Percentiles rank a stretch among this genome's conserved stretches.
phyloP scores from a whole-genome alignment of 192 early-diverging fungal species.

The Backusella liffmaniae region DNA sequence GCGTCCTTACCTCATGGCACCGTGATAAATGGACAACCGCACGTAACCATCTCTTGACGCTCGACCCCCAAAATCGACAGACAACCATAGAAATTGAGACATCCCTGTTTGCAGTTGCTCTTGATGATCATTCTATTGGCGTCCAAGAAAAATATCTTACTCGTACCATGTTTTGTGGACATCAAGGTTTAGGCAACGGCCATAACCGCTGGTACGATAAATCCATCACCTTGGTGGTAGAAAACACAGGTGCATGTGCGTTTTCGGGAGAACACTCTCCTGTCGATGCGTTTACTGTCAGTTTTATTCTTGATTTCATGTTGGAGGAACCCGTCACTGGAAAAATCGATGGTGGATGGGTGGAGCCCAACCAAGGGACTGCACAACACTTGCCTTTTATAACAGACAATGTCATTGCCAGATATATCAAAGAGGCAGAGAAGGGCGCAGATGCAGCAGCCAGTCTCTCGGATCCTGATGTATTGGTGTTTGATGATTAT shows the following conservation, averaged over 20 bases:
- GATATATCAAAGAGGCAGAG: conserved; percentile 45
- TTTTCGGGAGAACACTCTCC: conserved; percentile 59
- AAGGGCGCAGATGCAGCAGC: conserved; percentile 48
- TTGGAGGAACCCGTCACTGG: conserved; percentile 16
- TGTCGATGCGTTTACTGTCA: conserved; percentile 22
- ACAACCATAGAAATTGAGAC: conserved; percentile 65
- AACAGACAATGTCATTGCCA: neutral
- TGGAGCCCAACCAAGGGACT: neutral
- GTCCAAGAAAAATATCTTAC: conserved; percentile 29
- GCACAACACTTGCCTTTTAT: conserved; percentile 6
- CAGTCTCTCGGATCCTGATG: conserved; percentile 57
- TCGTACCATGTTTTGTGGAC: conserved; percentile 47
- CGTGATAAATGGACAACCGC: conserved; percentile 80
- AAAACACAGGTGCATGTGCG: conserved; percentile 68
- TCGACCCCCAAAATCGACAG: conserved; percentile 59
- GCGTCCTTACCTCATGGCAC: conserved; percentile 73
- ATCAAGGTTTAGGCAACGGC: conserved; percentile 58
- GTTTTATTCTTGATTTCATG: conserved; percentile 25
- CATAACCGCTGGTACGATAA: conserved; percentile 94
- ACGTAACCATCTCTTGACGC: conserved; percentile 61
- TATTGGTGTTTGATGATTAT: conserved; percentile 67
- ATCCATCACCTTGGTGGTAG: conserved; percentile 62
- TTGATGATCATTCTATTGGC: conserved; percentile 67
- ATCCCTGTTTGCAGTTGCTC: conserved; percentile 69
- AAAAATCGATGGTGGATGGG: neutral